These are phyloP conservation scores for Magnusiomyces sp. DNA, from an alignment of 1,139 yeast genomes.

Conservation along the genomic window DNA sequence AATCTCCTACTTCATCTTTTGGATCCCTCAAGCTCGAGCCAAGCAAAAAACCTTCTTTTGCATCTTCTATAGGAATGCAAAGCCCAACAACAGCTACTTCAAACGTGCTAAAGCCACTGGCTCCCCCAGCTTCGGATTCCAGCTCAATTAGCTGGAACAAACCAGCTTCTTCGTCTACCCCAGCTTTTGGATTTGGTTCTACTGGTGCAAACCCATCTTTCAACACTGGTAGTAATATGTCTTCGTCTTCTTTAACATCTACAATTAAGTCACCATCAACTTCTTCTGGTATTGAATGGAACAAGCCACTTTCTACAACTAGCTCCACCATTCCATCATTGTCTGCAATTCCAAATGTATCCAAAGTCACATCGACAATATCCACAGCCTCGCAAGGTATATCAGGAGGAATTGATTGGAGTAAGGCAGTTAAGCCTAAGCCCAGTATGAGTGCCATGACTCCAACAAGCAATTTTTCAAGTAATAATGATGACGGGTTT, in stretches of 20 bases:
- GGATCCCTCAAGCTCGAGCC: slow-evolving; percentile 13
- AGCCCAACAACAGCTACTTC: neutral
- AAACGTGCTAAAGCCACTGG: neutral
- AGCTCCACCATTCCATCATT: neutral
- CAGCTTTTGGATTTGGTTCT: neutral
- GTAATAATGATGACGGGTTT: neutral
- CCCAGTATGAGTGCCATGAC: neutral
- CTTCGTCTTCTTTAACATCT: neutral
- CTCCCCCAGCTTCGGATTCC: neutral
- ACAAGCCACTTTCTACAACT: slow-evolving; percentile 1
- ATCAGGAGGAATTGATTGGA: slow-evolving; percentile 11
- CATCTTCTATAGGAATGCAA: neutral
- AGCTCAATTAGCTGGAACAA: neutral
- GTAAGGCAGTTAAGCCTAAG: slow-evolving; percentile 6
- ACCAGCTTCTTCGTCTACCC: neutral
- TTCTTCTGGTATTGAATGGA: slow-evolving; percentile 5
- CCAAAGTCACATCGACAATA: neutral
- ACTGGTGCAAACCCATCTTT: neutral
- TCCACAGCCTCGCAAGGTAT: neutral
- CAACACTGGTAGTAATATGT: neutral
- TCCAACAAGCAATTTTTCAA: neutral
- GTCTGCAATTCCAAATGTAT: slow-evolving; percentile 1
- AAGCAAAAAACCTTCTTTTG: neutral
- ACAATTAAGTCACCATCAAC: neutral
- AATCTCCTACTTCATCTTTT: slow-evolving; percentile 4